Percentiles rank a stretch among this genome's conserved stretches.
Conservation (phyloP, 768 basidiomycete species). For the Termitomyces sp. region DNA sequence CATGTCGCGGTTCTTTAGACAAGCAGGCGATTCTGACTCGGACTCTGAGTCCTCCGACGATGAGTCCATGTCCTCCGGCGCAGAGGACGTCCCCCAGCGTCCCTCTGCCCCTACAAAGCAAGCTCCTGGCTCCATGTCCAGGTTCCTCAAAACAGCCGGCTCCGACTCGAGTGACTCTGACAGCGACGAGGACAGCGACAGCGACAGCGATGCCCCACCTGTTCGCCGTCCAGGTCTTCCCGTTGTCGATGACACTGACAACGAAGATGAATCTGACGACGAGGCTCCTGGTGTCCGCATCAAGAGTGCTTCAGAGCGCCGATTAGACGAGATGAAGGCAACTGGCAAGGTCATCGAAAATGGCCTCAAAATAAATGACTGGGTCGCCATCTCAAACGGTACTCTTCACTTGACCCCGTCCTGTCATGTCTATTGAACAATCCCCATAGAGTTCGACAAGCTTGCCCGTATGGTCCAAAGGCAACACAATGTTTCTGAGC, state of each 20-base stretch:
- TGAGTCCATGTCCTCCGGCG: slow-evolving; percentile 73
- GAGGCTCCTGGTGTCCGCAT: slow-evolving; percentile 69
- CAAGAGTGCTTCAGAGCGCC: slow-evolving; percentile 87
- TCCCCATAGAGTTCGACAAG: slow-evolving; percentile 85
- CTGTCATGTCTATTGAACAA: background rate
- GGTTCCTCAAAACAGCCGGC: slow-evolving; percentile 66
- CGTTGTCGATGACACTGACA: slow-evolving; percentile 32
- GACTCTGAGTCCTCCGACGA: slow-evolving; percentile 72
- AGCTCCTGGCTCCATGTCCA: slow-evolving; percentile 52
- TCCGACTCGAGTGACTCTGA: slow-evolving; percentile 58
- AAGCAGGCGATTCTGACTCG: slow-evolving; percentile 77
- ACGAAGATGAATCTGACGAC: slow-evolving; percentile 48
- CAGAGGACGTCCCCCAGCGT: slow-evolving; percentile 55
- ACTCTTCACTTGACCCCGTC: background rate
- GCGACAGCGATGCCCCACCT: slow-evolving; percentile 38
- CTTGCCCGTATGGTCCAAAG: slow-evolving; percentile 84
- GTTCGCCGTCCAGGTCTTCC: slow-evolving; percentile 27
- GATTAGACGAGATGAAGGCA: slow-evolving; percentile 92
- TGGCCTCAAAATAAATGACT: slow-evolving; percentile 93
- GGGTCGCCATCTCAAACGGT: slow-evolving; percentile 91
- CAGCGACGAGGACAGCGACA: slow-evolving; percentile 51
- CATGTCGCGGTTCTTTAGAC: slow-evolving; percentile 90
- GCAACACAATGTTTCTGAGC: slow-evolving; percentile 80
- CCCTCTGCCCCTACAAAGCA: slow-evolving; percentile 40
- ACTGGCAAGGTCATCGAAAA: slow-evolving; percentile 92